Percentiles rank a stretch among this genome's conserved stretches.
Conservation (phyloP, 106 monocot genomes). For the Dendrobium huoshanense region DNA sequence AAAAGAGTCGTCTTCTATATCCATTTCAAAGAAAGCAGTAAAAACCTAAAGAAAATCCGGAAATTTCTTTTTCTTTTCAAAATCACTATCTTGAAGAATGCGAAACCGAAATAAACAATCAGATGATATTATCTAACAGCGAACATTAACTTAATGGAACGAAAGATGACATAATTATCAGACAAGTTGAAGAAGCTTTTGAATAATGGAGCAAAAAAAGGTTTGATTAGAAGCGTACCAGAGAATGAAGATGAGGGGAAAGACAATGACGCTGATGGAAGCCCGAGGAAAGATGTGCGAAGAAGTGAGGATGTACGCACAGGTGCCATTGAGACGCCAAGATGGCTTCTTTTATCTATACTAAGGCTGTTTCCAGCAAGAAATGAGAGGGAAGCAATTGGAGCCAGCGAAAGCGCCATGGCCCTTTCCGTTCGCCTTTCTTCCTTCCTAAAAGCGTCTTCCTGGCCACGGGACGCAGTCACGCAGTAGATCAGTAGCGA, state of each 20-base stretch:
- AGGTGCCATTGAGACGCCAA: slow-evolving; percentile 9
- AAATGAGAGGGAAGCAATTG: slow-evolving; percentile 14
- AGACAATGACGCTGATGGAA: slow-evolving; percentile 6
- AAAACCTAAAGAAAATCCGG: too few relatives aligned
- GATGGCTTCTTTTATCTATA: slow-evolving; percentile 4
- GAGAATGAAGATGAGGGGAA: slow-evolving; percentile 23
- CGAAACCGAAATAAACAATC: too few relatives aligned
- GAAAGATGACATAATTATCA: background rate
- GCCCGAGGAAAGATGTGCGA: slow-evolving; percentile 11
- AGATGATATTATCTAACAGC: background rate
- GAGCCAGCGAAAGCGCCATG: slow-evolving; percentile 11
- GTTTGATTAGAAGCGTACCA: slow-evolving; percentile 13
- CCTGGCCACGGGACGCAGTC: background rate
- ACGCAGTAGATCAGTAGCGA: background rate
- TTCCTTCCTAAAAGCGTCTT: background rate
- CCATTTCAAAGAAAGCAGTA: too few relatives aligned
- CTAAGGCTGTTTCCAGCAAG: background rate
- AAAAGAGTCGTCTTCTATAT: too few relatives aligned
- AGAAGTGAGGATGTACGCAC: slow-evolving; percentile 5
- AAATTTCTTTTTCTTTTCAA: background rate
- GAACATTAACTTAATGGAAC: background rate
- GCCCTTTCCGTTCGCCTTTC: background rate
- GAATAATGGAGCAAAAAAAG: background rate
- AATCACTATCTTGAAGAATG: background rate
- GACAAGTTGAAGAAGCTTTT: background rate